Percentiles rank a stretch among this genome's conserved stretches.
Conservation (phyloP, 495 filamentous ascomycete species). For the Paragyromitra xinjiangensis region DNA sequence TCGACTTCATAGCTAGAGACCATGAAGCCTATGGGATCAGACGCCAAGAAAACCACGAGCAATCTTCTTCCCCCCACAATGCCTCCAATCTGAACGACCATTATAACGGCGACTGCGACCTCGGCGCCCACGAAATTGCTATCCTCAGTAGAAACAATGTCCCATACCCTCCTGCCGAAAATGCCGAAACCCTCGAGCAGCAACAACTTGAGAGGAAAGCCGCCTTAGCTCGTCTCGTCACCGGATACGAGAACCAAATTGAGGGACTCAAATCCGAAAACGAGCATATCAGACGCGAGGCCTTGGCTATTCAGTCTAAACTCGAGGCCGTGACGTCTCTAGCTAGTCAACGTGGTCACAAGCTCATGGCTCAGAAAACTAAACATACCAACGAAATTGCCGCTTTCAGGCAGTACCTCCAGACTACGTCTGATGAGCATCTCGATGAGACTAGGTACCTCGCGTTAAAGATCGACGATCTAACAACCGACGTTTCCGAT, state of each 20-base stretch:
- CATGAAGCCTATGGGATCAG: not conserved
- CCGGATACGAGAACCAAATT: not conserved
- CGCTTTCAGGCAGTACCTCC: not conserved
- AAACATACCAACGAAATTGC: not conserved
- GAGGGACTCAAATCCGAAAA: constrained; percentile 1
- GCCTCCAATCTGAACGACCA: not conserved
- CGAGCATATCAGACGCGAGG: no score
- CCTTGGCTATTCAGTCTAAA: no score
- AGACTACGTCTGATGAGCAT: not conserved
- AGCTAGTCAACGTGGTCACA: not conserved
- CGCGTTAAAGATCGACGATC: not conserved
- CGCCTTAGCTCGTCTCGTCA: not conserved
- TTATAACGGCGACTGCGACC: not conserved
- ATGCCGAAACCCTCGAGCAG: not conserved
- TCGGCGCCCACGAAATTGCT: not conserved
- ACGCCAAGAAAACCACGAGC: no score
- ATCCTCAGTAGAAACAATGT: not conserved
- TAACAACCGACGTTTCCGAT: not conserved
- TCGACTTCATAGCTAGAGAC: not conserved
- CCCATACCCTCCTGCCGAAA: not conserved
- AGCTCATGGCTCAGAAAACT: not conserved
- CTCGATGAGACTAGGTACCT: not conserved
- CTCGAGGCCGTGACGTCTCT: no score
- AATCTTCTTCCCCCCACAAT: no score
- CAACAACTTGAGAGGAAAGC: not conserved